Conservation (phyloP, 164 flowering plant genomes). For the Aristolochia fimbriata region DNA sequence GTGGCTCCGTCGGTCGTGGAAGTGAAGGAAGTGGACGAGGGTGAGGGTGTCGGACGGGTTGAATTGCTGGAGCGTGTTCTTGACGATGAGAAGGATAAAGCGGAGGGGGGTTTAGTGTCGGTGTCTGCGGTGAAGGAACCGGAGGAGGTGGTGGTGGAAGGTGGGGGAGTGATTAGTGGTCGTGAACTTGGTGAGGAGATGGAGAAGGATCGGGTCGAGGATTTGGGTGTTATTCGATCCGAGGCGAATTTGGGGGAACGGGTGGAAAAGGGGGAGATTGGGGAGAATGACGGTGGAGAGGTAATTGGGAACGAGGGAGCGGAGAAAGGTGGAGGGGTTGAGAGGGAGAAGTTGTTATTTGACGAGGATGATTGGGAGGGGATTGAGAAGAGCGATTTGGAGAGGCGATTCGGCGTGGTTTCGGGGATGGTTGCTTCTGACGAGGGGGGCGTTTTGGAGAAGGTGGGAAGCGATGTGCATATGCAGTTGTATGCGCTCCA, state of each 20-base stretch:
- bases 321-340: constrained; percentile 3
- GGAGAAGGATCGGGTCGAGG: not conserved
- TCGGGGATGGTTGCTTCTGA: constrained; percentile 26
- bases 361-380: constrained; percentile 92
- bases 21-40: not conserved
- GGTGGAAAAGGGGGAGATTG: constrained; percentile 3
- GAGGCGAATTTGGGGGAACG: not conserved
- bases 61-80: not conserved
- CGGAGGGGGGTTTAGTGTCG: not conserved
- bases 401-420: constrained; percentile 45
- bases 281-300: constrained; percentile 5
- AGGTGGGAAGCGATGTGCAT: constrained; percentile 39
- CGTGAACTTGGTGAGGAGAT: not conserved
- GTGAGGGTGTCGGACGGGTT: not conserved
- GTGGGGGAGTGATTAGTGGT: not conserved
- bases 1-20: not conserved
- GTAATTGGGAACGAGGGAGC: not conserved
- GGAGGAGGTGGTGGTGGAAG: not conserved
- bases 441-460: constrained; percentile 21
- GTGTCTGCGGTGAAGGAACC: not conserved
- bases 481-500: constrained; percentile 69
- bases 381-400: constrained; percentile 70
- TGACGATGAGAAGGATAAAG: not conserved
- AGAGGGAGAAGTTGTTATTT: constrained; percentile 10
- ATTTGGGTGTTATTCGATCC: not conserved